Evolutionary conservation across 345 rosid species (phyloP), one percentile per base, ranked within the genome.

Genomic region (Euphorbia peplus): DNA sequence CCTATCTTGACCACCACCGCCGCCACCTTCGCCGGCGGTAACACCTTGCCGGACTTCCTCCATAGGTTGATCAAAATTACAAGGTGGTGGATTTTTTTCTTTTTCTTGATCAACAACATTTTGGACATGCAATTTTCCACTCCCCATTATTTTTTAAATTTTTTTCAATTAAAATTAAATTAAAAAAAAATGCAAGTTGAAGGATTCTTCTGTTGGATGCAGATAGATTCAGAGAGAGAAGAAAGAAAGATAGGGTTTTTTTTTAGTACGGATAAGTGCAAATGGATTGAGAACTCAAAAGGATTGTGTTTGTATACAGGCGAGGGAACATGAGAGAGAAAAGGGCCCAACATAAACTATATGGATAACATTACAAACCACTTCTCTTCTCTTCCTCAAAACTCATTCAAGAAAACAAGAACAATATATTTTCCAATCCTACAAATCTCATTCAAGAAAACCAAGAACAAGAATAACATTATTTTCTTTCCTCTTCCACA

Each of bases 271-370:
- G 88, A 68, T 64, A 74, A 70, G 80, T 72, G 80, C 80, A 78
- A 83, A 63, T 18, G 10, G 24, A n/a, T 18, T 1, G 16, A 19
- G 16, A 19, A 18, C 3, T 21, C 64, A 70, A 64, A 62, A 56
- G 65, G 67, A 63, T 19, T 78, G 86, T 73, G 46, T 67, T 55
- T 78, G 86, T 78, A 51, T 70, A 55, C 41, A 64, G 60, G 39
- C 61, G 72, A 81, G 85, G 81, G 78, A 80, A 78, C 79, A 73
- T 73, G 28, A 72, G 22, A 60, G 37, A 41, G 70, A 78, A 66
- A 65, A 65, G 81, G 88, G 75, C 73, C 82, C 76, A 84, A 82
- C 88, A 78, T 57, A 82, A 79, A 79, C 71, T 76, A 84, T 84
- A 84, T 81, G 83, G 30, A 37, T 69, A 50, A 47, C 73, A 46